These are phyloP conservation scores for Agastache rugosa DNA, from an alignment of 257 asterid genomes.

Conservation along the genomic window DNA sequence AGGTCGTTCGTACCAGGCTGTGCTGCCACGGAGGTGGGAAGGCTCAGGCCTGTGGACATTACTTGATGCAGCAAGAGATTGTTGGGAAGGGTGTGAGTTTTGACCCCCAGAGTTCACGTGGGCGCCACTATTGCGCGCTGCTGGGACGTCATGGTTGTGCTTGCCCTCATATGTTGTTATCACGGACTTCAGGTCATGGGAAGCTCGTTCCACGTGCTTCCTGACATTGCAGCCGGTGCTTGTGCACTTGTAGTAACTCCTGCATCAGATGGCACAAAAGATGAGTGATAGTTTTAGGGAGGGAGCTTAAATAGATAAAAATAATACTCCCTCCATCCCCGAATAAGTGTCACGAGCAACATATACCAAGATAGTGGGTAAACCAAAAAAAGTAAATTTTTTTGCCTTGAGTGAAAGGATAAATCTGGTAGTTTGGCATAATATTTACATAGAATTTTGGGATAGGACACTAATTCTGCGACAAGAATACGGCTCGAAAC, in stretches of 20 bases:
- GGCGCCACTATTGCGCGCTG: slow-evolving; percentile 67
- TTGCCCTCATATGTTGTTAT: slow-evolving; percentile 89
- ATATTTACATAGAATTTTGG: too few species aligned
- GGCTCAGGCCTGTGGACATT: slow-evolving; percentile 59
- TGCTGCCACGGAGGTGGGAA: slow-evolving; percentile 53
- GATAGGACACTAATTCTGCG: too few species aligned
- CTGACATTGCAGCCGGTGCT: slow-evolving; percentile 81
- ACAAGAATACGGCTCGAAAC: too few species aligned
- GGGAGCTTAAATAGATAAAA: too few species aligned
- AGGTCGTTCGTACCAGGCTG: slow-evolving; percentile 55
- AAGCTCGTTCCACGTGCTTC: slow-evolving; percentile 91
- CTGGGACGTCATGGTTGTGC: slow-evolving; percentile 91
- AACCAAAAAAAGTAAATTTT: too few species aligned
- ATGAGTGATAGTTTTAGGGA: background rate
- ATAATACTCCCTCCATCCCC: too few species aligned
- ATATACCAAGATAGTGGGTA: too few species aligned
- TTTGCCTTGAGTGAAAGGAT: too few species aligned
- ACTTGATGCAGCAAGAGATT: slow-evolving; percentile 41
- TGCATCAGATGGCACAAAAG: slow-evolving; percentile 37
- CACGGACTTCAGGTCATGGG: slow-evolving; percentile 78
- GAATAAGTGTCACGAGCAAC: too few species aligned
- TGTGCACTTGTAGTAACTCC: slow-evolving; percentile 97
- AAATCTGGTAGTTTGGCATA: too few species aligned
- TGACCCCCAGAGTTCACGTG: slow-evolving; percentile 48
- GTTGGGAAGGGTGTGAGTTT: slow-evolving; percentile 42